A percentile compares a stretch with the other conserved stretches of the same genome.
phyloP scores from a whole-genome alignment of 768 basidiomycete genomes.

The Mycena amicta region DNA sequence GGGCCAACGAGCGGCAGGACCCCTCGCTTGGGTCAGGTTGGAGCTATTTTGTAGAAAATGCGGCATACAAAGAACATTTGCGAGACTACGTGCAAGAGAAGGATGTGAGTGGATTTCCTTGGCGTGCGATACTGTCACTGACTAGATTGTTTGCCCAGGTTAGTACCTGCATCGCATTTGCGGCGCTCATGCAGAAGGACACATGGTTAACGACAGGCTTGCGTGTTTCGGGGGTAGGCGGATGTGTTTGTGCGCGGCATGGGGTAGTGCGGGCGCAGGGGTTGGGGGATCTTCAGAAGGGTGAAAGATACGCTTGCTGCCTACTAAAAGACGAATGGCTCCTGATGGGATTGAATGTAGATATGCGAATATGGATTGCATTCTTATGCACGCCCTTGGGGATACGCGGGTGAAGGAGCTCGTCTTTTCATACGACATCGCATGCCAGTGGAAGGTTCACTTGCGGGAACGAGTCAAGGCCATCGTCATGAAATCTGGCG shows the following conservation, averaged over 20 bases:
- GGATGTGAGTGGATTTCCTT: slow-evolving; percentile 1
- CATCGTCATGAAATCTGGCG: neutral
- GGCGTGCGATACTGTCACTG: slow-evolving; percentile 26
- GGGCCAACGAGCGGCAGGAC: neutral
- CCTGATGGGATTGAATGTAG: neutral
- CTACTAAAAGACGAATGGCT: neutral
- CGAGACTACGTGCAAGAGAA: slow-evolving; percentile 7
- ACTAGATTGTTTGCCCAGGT: neutral
- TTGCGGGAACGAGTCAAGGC: neutral
- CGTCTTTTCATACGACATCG: neutral
- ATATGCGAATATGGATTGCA: neutral
- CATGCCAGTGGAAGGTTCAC: neutral
- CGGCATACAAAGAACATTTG: slow-evolving; percentile 12
- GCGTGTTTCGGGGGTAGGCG: neutral
- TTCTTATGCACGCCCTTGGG: neutral
- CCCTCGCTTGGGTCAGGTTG: neutral
- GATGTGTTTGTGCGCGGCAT: neutral
- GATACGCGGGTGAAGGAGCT: neutral
- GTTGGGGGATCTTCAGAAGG: neutral
- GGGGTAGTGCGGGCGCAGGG: neutral
- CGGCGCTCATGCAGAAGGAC: neutral
- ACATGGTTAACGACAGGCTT: neutral
- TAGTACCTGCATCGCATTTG: neutral
- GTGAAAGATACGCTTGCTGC: neutral
- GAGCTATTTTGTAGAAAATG: slow-evolving; percentile 8